phyloP scores from a whole-genome alignment of 2,329 filamentous ascomycete genomes.

The Cordyceps militaris region DNA sequence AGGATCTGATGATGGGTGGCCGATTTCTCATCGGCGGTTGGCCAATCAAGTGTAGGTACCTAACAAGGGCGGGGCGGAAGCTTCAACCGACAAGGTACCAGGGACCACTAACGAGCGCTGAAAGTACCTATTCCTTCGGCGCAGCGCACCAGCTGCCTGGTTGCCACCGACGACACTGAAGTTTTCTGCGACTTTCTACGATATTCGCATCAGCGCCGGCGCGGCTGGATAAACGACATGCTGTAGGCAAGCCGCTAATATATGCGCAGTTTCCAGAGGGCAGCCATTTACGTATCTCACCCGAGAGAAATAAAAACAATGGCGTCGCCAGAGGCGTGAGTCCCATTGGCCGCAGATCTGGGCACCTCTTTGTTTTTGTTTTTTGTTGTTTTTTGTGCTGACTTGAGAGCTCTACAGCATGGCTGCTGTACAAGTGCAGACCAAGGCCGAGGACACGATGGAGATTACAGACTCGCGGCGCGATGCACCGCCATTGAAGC shows the following conservation, averaged over 20 bases:
- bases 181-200: neutral
- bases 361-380: no score
- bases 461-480: neutral
- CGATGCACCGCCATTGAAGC: slow-evolving; percentile 19
- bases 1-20: slow-evolving; percentile 9
- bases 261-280: neutral
- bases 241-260: neutral
- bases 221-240: neutral
- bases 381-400: neutral
- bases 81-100: neutral
- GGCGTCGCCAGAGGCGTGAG: slow-evolving; percentile 4
- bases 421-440: neutral
- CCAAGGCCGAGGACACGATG: neutral
- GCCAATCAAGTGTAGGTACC: slow-evolving; percentile 23
- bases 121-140: neutral
- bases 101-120: slow-evolving; percentile 1
- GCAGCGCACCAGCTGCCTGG: neutral
- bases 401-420: neutral
- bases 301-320: neutral
- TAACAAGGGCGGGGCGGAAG: neutral
- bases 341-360: neutral
- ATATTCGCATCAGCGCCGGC: neutral
- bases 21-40: slow-evolving; percentile 31
- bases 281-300: neutral
- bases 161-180: slow-evolving; percentile 1